phyloP scores from a whole-genome alignment of 2,329 filamentous ascomycete species.

The Neonectria neomacrospora region DNA sequence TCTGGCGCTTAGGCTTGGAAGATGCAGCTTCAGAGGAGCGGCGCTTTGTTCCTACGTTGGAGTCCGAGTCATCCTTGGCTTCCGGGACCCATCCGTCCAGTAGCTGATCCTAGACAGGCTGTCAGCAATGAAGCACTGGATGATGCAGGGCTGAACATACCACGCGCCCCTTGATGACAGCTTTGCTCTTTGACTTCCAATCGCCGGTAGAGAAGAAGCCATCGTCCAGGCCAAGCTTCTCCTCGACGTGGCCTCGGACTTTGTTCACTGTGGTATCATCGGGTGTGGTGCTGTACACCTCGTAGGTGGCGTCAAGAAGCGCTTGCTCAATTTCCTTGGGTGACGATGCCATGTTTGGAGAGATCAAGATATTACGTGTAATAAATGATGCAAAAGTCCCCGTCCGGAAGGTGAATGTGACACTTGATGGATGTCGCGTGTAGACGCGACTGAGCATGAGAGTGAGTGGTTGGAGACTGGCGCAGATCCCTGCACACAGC shows the following conservation, averaged over 20 bases:
- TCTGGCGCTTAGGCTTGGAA: slow-evolving; percentile 55
- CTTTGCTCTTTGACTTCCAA: slow-evolving; percentile 71
- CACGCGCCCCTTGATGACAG: slow-evolving; percentile 64
- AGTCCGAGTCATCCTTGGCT: slow-evolving; percentile 37
- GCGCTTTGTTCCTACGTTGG: slow-evolving; percentile 47
- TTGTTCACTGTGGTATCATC: slow-evolving; percentile 66
- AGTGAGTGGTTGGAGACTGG: slow-evolving; percentile 25
- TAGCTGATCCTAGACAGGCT: slow-evolving; percentile 48
- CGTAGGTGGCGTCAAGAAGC: slow-evolving; percentile 59
- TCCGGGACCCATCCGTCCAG: slow-evolving; percentile 51
- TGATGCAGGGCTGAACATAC: slow-evolving; percentile 53
- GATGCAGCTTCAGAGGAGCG: slow-evolving; percentile 49
- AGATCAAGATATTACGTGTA: neutral
- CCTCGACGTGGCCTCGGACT: slow-evolving; percentile 64
- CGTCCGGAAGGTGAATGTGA: slow-evolving; percentile 3
- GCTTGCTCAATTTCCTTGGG: slow-evolving; percentile 56
- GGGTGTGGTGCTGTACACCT: slow-evolving; percentile 57
- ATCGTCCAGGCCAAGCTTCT: slow-evolving; percentile 58
- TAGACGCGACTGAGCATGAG: slow-evolving; percentile 19
- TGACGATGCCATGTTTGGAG: slow-evolving; percentile 54
- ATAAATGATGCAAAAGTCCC: slow-evolving; percentile 5
- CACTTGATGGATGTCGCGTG: slow-evolving; percentile 27
- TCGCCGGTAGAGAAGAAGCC: slow-evolving; percentile 60
- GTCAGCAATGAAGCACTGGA: slow-evolving; percentile 10
- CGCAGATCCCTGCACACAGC: slow-evolving; percentile 18